A percentile compares a stretch with the other conserved stretches of the same genome.
phyloP scores from a whole-genome alignment of 352 stramenopile species.

The Aphanomyces euteiches region DNA sequence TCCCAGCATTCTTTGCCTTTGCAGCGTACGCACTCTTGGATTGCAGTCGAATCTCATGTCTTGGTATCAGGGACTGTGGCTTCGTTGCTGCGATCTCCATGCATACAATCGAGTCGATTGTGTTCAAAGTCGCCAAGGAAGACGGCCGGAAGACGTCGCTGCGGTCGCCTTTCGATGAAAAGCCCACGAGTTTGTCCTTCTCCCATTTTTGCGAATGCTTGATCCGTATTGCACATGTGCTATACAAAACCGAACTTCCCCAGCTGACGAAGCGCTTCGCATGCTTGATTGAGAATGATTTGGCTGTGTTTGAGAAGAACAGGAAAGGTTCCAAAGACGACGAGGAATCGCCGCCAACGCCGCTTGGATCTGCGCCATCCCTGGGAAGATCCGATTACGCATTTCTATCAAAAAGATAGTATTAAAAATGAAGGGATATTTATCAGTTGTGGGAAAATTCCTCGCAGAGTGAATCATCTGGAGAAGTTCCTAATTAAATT shows the following conservation, averaged over 20 bases:
- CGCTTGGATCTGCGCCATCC: too few relatives aligned
- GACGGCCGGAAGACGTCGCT: neutral
- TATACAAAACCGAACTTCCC: constrained; percentile 23
- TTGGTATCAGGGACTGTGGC: constrained; percentile 3
- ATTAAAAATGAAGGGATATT: too few relatives aligned
- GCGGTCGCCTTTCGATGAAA: neutral
- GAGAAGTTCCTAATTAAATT: too few relatives aligned
- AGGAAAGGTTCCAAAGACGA: neutral
- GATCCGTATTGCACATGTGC: constrained; percentile 13
- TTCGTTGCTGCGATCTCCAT: constrained; percentile 9
- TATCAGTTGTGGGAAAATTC: too few relatives aligned
- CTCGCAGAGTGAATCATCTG: too few relatives aligned
- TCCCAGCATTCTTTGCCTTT: constrained; percentile 10
- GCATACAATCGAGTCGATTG: constrained; percentile 4
- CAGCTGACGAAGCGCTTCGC: constrained; percentile 28
- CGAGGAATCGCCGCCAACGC: neutral
- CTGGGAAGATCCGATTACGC: too few relatives aligned
- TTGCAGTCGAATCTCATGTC: neutral
- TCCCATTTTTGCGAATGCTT: constrained; percentile 29
- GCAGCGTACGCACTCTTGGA: constrained; percentile 3
- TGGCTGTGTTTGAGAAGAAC: constrained; percentile 1
- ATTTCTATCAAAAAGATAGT: too few relatives aligned
- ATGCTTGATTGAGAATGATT: constrained; percentile 22
- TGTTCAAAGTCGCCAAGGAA: constrained; percentile 26
- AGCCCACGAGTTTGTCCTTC: constrained; percentile 14